Conservation (phyloP, 2,329 filamentous ascomycete genomes). For the Teratosphaeria pseudoeucalypti region DNA sequence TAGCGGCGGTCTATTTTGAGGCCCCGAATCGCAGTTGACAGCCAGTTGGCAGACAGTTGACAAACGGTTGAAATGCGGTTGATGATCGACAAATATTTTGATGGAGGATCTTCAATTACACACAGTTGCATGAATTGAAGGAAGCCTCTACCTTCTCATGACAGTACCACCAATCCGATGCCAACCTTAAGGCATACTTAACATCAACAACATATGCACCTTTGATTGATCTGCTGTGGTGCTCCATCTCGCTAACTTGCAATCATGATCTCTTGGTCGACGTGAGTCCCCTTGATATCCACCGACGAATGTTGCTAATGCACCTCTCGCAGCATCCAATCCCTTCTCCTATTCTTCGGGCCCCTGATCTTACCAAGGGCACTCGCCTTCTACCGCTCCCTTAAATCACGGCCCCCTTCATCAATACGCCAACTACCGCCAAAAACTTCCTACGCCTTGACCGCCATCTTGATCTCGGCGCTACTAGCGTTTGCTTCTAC, state of each 20-base stretch:
- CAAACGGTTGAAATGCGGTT: neutral
- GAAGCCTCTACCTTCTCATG: neutral
- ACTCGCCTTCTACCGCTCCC: conserved; percentile 53
- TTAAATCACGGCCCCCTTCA: conserved; percentile 32
- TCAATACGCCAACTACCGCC: conserved; percentile 42
- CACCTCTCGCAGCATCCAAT: conserved; percentile 30
- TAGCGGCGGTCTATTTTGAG: neutral
- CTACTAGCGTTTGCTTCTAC: conserved; percentile 49
- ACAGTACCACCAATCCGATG: neutral
- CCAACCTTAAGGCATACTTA: neutral
- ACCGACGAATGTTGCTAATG: neutral
- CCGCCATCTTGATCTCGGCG: conserved; percentile 48
- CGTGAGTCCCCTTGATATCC: neutral
- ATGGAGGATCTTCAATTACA: neutral
- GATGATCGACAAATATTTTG: neutral
- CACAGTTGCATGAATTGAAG: neutral
- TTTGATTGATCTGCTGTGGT: neutral
- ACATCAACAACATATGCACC: neutral
- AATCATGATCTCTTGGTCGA: conserved; percentile 3
- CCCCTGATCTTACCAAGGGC: conserved; percentile 60
- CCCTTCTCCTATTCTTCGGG: conserved; percentile 47
- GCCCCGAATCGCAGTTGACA: neutral
- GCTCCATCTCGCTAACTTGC: neutral
- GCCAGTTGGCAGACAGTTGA: neutral
- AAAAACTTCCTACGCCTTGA: conserved; percentile 46